phyloP scores from a whole-genome alignment of 202 grass and related monocot genomes.

The Carex arenaria region DNA sequence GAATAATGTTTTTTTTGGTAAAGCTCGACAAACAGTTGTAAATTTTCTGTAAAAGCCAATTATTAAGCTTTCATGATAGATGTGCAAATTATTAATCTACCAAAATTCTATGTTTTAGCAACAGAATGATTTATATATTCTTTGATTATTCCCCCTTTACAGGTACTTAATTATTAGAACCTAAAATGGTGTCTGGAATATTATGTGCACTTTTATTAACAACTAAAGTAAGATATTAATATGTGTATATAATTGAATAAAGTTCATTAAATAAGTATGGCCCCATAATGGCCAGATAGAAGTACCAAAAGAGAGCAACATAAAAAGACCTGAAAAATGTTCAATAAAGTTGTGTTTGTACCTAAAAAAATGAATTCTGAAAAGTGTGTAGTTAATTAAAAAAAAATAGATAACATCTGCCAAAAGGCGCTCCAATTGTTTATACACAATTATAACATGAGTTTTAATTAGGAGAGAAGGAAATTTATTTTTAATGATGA shows the following conservation, averaged over 20 bases:
- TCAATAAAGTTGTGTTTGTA: neutral
- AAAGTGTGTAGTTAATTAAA: neutral
- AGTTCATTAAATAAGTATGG: neutral
- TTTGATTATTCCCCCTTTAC: neutral
- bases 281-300: neutral
- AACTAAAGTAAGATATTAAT: neutral
- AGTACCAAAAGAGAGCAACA: neutral
- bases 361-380: neutral
- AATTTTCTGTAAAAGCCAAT: too few species aligned
- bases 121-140: neutral
- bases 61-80: too few species aligned
- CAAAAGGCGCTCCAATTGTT: neutral
- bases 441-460: neutral
- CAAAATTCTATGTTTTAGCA: neutral
- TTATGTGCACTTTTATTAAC: neutral
- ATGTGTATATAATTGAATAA: neutral
- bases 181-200: neutral
- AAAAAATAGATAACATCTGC: neutral
- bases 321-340: neutral
- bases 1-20: too few species aligned
- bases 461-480: neutral
- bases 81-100: neutral
- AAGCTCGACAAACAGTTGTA: too few species aligned
- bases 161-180: neutral
- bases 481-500: too few species aligned